Evolutionary conservation across 1,139 yeast species (phyloP).

Genomic region (Sugiyamaella sp.): DNA sequence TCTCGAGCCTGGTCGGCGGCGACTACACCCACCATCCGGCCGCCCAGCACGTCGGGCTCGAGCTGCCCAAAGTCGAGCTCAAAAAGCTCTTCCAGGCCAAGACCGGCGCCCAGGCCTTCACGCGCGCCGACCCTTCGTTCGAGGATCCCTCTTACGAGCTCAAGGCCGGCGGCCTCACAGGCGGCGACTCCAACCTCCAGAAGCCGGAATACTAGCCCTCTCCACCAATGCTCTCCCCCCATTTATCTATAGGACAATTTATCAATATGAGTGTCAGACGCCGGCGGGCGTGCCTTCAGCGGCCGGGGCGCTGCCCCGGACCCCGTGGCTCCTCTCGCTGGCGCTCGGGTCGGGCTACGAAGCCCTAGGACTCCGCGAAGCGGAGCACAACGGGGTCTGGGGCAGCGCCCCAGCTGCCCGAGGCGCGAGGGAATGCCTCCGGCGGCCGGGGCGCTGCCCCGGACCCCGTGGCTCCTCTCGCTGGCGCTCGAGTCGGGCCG

Average conservation of each 20-base stretch:
- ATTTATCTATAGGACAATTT: no score
- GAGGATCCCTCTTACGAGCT: constrained; percentile 14
- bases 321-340: neutral
- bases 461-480: neutral
- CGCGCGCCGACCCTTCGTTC: constrained; percentile 12
- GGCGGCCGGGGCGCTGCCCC: neutral
- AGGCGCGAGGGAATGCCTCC: neutral
- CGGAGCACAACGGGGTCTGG: no score
- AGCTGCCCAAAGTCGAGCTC: constrained; percentile 13
- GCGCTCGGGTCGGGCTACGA: no score
- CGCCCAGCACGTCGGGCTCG: constrained; percentile 6
- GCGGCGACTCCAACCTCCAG: constrained; percentile 12
- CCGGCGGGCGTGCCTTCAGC: neutral
- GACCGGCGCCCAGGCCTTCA: constrained; percentile 4
- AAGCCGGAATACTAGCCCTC: constrained; percentile 11
- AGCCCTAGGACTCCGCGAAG: no score
- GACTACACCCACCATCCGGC: constrained; percentile 9
- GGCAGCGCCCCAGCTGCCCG: neutral
- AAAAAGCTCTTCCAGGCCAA: constrained; percentile 10
- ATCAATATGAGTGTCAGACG: no score
- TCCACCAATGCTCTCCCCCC: neutral
- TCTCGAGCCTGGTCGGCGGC: constrained; percentile 7
- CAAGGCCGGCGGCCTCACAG: constrained; percentile 16
- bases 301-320: neutral
- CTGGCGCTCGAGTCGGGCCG: no score